Percentiles rank a stretch among this genome's conserved stretches.
phyloP scores from a whole-genome alignment of 768 basidiomycete genomes.

The Ramaria rubella region DNA sequence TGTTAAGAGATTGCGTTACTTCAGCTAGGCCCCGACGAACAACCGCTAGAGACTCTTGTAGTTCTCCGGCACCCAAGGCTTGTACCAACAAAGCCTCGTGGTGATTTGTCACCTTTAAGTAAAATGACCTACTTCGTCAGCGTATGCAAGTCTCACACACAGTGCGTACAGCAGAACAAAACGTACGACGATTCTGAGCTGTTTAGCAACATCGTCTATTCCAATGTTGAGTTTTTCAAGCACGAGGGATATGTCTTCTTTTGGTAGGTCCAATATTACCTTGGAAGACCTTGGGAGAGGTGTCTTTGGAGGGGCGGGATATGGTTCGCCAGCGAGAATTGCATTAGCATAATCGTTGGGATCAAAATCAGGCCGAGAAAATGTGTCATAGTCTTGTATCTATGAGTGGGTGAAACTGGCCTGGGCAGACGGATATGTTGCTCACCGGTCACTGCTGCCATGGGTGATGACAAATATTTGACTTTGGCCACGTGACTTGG shows the following conservation, averaged over 20 bases:
- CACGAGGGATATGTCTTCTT: conserved; percentile 85
- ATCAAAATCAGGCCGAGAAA: conserved; percentile 71
- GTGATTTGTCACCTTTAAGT: conserved; percentile 64
- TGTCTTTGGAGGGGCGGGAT: conserved; percentile 37
- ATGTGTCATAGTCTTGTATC: conserved; percentile 62
- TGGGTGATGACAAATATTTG: too few relatives aligned
- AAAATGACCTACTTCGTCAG: background rate
- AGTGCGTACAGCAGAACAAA: background rate
- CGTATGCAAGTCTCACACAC: too few relatives aligned
- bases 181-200: conserved; percentile 78
- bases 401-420: background rate
- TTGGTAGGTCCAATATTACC: conserved; percentile 47
- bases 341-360: conserved; percentile 88
- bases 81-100: conserved; percentile 78
- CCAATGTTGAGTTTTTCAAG: conserved; percentile 82
- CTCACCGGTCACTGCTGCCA: conserved; percentile 5
- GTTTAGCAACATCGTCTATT: conserved; percentile 87
- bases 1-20: conserved; percentile 68
- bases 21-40: conserved; percentile 68
- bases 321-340: conserved; percentile 75
- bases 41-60: conserved; percentile 60
- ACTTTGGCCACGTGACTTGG: background rate
- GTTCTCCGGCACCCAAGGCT: conserved; percentile 66
- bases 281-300: conserved; percentile 22
- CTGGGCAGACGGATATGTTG: background rate